Evolutionary conservation across 2,329 filamentous ascomycete genomes (phyloP), one percentile per base, ranked within the genome.

Genomic region (Zarea fungicola): DNA sequence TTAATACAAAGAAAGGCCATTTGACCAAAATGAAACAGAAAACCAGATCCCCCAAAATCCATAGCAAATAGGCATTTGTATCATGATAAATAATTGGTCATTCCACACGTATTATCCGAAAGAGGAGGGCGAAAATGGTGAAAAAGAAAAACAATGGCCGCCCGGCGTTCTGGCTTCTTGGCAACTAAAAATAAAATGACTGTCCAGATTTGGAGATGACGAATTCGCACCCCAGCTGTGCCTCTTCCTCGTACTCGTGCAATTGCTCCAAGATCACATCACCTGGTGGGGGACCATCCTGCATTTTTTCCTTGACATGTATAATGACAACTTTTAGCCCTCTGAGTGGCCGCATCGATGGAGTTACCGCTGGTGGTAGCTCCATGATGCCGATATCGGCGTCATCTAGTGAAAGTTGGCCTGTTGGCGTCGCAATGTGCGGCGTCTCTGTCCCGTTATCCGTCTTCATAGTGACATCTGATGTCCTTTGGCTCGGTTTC

Each of bases 311-410:
- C 65, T 99, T 99, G 60, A 97, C 80, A 62, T 99, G 93, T 31
- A 97, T 97, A 48, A 97, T 81, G 42, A 96, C 83, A 2, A 99
- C 74, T 54, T 83, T 86, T 23, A 97, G 63, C 0, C 89, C 90
- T 45, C 75, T 72, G 5, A 99, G 73, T 6, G 83, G 83, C 60
- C 62, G 50, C 6, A 52, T 56, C n/a, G 61, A 34, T 2, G 60
- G 53, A 16, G 50, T 55, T 26, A 48, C 56, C 5, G 54, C 50
- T 11, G 46, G 56, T 10, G 48, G 53, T 21, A 49, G 22, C n/a
- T 58, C 49, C 6, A 56, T 54, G 8, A 13, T 9, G 9, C 48
- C 41, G 14, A 44, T 21, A 29, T 70, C 70, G 4, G 61, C 49
- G 3, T 73, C 72, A 6, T 58, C 60, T 3, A 76, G 59, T 1